A percentile compares a stretch with the other conserved stretches of the same genome.
phyloP scores from a whole-genome alignment of 2,329 filamentous ascomycete genomes.

The Ceratocystis harringtonii region DNA sequence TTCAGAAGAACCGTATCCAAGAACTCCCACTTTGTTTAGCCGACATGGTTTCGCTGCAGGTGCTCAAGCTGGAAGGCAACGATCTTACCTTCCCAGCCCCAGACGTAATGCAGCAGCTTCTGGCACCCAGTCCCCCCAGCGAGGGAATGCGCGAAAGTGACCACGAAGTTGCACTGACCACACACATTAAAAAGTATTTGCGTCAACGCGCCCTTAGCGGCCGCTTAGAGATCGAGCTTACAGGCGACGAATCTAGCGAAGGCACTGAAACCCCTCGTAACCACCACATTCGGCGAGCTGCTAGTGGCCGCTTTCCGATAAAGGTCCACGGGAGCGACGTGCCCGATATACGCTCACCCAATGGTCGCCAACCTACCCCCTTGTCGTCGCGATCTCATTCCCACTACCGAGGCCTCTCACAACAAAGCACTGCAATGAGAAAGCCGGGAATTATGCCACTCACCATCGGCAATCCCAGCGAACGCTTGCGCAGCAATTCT shows the following conservation, averaged over 20 bases:
- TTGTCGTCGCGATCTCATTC: slow-evolving; percentile 55
- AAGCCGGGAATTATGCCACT: slow-evolving; percentile 54
- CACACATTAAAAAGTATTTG: slow-evolving; percentile 47
- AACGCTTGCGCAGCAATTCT: slow-evolving; percentile 51
- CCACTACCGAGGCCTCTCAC: slow-evolving; percentile 62
- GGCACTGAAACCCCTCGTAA: slow-evolving; percentile 66
- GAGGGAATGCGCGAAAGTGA: slow-evolving; percentile 49
- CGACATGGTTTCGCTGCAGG: slow-evolving; percentile 78
- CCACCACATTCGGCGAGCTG: slow-evolving; percentile 45
- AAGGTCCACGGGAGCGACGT: slow-evolving; percentile 61
- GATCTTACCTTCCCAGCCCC: slow-evolving; percentile 66
- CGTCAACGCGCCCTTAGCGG: slow-evolving; percentile 38
- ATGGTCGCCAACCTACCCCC: slow-evolving; percentile 43
- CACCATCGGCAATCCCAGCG: slow-evolving; percentile 53
- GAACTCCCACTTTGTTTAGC: slow-evolving; percentile 71
- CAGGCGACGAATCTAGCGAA: slow-evolving; percentile 52
- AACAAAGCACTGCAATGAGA: slow-evolving; percentile 46
- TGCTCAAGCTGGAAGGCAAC: slow-evolving; percentile 81
- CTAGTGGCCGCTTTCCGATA: slow-evolving; percentile 51
- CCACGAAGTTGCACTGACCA: slow-evolving; percentile 43
- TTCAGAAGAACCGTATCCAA: slow-evolving; percentile 75
- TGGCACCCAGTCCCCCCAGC: slow-evolving; percentile 39
- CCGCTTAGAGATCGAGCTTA: slow-evolving; percentile 39
- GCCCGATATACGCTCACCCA: slow-evolving; percentile 52
- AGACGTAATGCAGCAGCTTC: slow-evolving; percentile 45